Conservation (phyloP, 192 early-diverging fungal species). For the Lunasporangiospora selenospora region DNA sequence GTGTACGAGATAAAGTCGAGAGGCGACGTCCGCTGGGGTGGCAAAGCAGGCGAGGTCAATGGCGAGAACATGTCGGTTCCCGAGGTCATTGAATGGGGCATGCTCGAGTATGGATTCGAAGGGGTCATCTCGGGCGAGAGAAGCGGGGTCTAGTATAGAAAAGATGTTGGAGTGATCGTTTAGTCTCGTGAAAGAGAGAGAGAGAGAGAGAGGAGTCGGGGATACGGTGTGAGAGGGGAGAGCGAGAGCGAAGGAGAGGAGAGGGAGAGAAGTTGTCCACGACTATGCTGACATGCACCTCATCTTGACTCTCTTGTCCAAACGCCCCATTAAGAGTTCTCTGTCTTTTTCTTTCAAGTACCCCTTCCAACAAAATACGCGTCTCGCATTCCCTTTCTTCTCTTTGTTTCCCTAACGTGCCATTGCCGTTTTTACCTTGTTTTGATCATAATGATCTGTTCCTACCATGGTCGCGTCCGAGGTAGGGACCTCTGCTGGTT, state of each 20-base stretch:
- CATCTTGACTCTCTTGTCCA: too few relatives aligned
- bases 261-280: too few relatives aligned
- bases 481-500: conserved; percentile 3
- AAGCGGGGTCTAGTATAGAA: conserved; percentile 62
- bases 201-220: too few relatives aligned
- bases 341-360: too few relatives aligned
- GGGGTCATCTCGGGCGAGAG: conserved; percentile 78
- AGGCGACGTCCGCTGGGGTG: conserved; percentile 47
- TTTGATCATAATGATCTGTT: conserved; percentile 26
- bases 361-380: too few relatives aligned
- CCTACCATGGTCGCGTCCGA: conserved; percentile 7
- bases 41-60: conserved; percentile 67
- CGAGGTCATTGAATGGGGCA: conserved; percentile 37
- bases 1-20: conserved; percentile 25
- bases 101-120: conserved; percentile 54
- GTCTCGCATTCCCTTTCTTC: too few relatives aligned
- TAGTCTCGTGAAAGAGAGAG: too few relatives aligned
- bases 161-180: not conserved
- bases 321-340: too few relatives aligned
- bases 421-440: conserved; percentile 15
- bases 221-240: too few relatives aligned
- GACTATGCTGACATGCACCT: too few relatives aligned
- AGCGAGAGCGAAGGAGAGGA: too few relatives aligned
- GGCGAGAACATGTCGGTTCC: conserved; percentile 60
- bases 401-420: too few relatives aligned